Percentiles rank a stretch among this genome's conserved stretches.
Evolutionary conservation across 208 protist genomes (phyloP).

Genomic region (Leishmania tarentolae): DNA sequence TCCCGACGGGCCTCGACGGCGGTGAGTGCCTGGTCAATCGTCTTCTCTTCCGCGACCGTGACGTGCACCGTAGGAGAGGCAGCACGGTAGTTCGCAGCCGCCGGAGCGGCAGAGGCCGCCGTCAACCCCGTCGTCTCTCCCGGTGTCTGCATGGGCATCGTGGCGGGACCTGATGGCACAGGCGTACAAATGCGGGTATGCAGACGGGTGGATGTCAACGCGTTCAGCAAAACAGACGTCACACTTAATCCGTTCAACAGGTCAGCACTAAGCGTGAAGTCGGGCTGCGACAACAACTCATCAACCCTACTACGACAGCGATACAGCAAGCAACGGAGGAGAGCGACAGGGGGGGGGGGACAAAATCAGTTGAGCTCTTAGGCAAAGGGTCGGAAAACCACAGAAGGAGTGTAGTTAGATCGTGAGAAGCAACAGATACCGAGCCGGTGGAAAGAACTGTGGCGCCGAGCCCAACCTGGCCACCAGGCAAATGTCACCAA

Average conservation of each 20-base stretch:
- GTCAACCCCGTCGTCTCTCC: conserved; percentile 14
- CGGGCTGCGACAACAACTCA: background rate
- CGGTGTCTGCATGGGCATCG: conserved; percentile 7
- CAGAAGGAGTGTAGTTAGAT: no score
- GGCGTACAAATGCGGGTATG: background rate
- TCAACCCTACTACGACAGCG: background rate
- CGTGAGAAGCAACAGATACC: no score
- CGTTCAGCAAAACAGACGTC: background rate
- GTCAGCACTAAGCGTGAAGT: background rate
- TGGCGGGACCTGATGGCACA: background rate
- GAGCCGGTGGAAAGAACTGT: no score
- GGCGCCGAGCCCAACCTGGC: no score
- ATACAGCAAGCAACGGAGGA: background rate
- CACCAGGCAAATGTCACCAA: no score
- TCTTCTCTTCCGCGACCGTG: conserved; percentile 21
- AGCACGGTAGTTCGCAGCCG: conserved; percentile 21
- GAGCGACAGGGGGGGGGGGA: background rate
- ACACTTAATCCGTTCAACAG: background rate
- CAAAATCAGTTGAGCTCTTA: no score
- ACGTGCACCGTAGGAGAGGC: conserved; percentile 3
- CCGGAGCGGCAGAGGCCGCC: background rate
- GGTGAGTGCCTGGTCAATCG: conserved; percentile 26
- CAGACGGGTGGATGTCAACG: background rate
- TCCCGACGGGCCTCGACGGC: conserved; percentile 50
- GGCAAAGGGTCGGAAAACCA: no score